These are phyloP conservation scores for Dothistroma pini DNA, from an alignment of 2,329 filamentous ascomycete species.

Conservation along the genomic window DNA sequence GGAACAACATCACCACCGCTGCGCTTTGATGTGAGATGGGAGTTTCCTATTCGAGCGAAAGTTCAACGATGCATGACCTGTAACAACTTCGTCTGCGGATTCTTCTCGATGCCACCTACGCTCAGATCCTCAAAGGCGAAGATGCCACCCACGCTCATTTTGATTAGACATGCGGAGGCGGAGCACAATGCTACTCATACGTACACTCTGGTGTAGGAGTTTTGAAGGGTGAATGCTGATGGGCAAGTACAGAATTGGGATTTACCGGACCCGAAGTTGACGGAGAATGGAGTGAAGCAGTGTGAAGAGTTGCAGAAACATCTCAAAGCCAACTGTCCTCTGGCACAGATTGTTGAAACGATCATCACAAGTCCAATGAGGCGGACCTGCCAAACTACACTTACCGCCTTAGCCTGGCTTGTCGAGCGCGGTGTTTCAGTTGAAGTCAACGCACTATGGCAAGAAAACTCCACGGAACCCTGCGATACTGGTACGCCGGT, in stretches of 20 bases:
- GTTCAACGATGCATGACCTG: background rate
- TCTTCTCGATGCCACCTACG: slow-evolving; percentile 1
- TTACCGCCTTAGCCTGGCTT: slow-evolving; percentile 57
- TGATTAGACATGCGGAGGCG: slow-evolving; percentile 46
- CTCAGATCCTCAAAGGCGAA: background rate
- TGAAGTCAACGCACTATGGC: slow-evolving; percentile 60
- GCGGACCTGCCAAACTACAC: slow-evolving; percentile 62
- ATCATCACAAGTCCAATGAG: slow-evolving; percentile 64
- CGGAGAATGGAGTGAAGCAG: slow-evolving; percentile 42
- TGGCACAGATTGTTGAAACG: slow-evolving; percentile 47
- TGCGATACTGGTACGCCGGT: slow-evolving; percentile 60
- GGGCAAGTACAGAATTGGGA: slow-evolving; percentile 34
- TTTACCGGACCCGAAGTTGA: slow-evolving; percentile 42
- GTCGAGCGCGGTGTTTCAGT: slow-evolving; percentile 53
- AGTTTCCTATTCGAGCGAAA: background rate
- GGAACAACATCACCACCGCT: background rate
- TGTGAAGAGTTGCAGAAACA: slow-evolving; percentile 39
- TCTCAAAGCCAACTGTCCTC: slow-evolving; percentile 34
- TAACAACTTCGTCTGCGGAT: background rate
- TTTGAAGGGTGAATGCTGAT: background rate
- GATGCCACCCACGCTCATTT: slow-evolving; percentile 43
- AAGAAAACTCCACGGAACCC: slow-evolving; percentile 51
- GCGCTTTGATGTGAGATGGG: background rate
- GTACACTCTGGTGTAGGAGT: slow-evolving; percentile 7
- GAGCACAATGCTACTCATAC: slow-evolving; percentile 42